Base-by-base conservation (phyloP, 1,139 yeast species). In the Candida sp. region DNA sequence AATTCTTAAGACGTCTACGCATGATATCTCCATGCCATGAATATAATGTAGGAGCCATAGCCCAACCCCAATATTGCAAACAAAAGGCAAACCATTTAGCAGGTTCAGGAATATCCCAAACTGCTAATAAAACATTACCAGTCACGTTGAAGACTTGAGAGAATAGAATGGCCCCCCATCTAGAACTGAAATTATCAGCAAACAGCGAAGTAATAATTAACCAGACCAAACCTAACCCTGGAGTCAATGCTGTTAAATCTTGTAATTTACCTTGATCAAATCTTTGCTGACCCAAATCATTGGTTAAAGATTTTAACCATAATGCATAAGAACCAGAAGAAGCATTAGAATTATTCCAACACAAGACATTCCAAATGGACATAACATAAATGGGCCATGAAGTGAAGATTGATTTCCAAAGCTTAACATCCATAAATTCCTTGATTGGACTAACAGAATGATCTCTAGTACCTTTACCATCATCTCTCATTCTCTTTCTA, bases 321-420 rank as follows among this genome's bases (percentile, higher is more conserved):
- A 73, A 64, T 15, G 77, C 64, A 57, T 79, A 82, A 38, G 88
- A 67, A 44, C 77, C 77, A 21, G 73, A 65, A 7, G 68, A 54
- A 41, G 70, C 76, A 49, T 67, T 71, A 38, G 66, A 66, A 59
- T 79, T 79, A 57, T 80, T 80, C 87, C 87, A 83, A 54, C 84
- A 81, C 59, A 82, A 75, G 33, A 79, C 64, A 51, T 79, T 73
- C 81, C 82, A 79, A 30, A 75, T 54, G 5, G 73, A 54, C 46
- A 79, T 63, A 5, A 75, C 69, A 43, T 75, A 81, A 42, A 81
- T 65, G 54, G 79, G 79, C 84, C 84, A 80, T 33, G 77, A 67
- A n/a, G 72, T 57, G 35, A 79, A 59, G 27, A 80, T 71, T 22
- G 66, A 60, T 47, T 70, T 75, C 84, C 84, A 81, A 30, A 71